A percentile compares a stretch with the other conserved stretches of the same genome.
phyloP scores from a whole-genome alignment of 345 rosid genomes.

The Syzygium oleosum region DNA sequence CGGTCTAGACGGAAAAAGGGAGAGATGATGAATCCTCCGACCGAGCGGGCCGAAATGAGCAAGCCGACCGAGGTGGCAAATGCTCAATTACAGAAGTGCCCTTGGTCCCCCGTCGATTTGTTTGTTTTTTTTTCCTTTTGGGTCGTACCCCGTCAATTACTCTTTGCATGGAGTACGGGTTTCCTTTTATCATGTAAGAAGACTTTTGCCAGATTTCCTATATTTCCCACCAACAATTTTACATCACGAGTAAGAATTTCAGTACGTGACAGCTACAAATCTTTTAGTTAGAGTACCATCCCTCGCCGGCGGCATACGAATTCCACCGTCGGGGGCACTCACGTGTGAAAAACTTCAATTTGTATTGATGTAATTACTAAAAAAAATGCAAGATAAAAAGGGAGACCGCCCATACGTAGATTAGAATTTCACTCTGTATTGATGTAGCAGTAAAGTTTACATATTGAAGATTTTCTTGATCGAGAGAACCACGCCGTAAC shows the following conservation, averaged over 20 bases:
- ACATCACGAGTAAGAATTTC: not conserved
- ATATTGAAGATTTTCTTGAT: not conserved
- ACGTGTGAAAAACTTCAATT: not conserved
- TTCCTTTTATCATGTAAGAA: not conserved
- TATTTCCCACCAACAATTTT: not conserved
- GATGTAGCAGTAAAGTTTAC: not conserved
- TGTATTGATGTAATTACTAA: not conserved
- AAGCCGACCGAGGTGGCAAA: not conserved
- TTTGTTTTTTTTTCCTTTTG: too few relatives aligned
- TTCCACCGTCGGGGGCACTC: rapidly evolving
- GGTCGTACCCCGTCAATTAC: not conserved
- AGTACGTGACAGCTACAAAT: not conserved
- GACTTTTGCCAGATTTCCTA: not conserved
- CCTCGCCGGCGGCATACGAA: rapidly evolving
- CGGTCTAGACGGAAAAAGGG: not conserved
- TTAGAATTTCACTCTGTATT: not conserved
- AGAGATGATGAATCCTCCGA: not conserved
- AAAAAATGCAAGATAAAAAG: not conserved
- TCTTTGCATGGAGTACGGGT: not conserved
- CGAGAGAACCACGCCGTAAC: rapidly evolving
- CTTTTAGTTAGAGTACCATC: not conserved
- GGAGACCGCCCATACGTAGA: rapidly evolving
- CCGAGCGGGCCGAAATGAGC: not conserved
- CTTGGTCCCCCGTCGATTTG: not conserved
- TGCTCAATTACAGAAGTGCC: not conserved